Base-by-base conservation (phyloP, 1,284 basidiomycete species). In the Heterobasidion occidentale region DNA sequence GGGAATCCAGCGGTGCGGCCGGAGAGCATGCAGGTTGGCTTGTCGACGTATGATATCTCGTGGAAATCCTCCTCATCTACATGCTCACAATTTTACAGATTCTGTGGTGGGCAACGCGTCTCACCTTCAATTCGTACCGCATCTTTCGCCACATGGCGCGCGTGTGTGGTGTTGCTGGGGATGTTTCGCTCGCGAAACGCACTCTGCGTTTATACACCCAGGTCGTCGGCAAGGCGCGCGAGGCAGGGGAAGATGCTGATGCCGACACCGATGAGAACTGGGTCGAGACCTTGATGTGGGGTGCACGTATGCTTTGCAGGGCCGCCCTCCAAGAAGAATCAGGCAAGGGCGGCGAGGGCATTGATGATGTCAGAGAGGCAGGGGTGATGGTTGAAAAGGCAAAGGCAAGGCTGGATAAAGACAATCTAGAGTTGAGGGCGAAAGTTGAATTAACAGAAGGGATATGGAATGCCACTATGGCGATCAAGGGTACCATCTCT, bases 81-180 rank as follows among this genome's bases (percentile, higher is more conserved):
- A 52, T 60, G 64, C 33, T 55, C 58, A 56, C 53, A 56, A 54
- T 63, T 51, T 53, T 61, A 7, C 62, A 93, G 83, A 77, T 92
- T 14, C 76, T 97, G 1, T 94, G 92, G 88, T 94, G 92, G 91
- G 87, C 92, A 1, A 94, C 91, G 9, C 84, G 86, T 17, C 78
- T 93, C 20, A 97, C 94, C 0, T 96, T 97, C 76, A 94, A 96
- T 66, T 94, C 91, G 1, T 87, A 88, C 61, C 81, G 84, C 8
- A 75, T 96, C 14, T 80, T 92, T 56, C 85, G 93, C 0, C 90
- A 95, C 68, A 86, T 96, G 75, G 81, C 83, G 14, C 84, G 86
- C 1, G 70, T 94, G 0, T 73, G 90, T 8, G 79, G 84, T 53
- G 76, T 85, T 7, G 76, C 81, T 0, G 86, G 85, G 4, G 86